Percentiles rank a stretch among this genome's conserved stretches.
These are phyloP conservation scores for Pestalotiopsis sp. DNA, from an alignment of 2,329 filamentous ascomycete genomes.

Conservation along the genomic window DNA sequence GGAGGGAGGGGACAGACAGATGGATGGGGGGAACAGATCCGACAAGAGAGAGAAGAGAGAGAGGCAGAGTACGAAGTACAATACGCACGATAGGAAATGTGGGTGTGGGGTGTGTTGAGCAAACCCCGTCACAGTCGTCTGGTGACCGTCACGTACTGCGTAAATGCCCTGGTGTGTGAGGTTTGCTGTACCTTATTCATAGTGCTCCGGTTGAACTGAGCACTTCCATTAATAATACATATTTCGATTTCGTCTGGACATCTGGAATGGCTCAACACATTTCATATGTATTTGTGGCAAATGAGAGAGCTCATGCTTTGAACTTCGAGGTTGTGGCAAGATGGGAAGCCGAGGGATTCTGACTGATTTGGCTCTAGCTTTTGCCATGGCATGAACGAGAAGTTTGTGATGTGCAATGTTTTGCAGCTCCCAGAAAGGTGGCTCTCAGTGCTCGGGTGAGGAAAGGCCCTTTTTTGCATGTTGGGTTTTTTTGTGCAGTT, in stretches of 20 bases:
- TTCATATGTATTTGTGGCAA: too few species aligned
- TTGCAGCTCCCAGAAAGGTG: not conserved
- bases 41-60: slow-evolving; percentile 20
- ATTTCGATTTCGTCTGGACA: too few species aligned
- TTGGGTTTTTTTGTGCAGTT: not conserved
- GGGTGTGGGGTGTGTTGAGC: slow-evolving; percentile 14
- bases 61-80: slow-evolving; percentile 12
- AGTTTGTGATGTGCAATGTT: not conserved
- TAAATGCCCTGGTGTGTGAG: not conserved
- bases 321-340: not conserved
- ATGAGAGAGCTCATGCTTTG: not conserved
- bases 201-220: not conserved
- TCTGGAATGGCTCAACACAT: too few species aligned
- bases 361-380: not conserved
- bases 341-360: not conserved
- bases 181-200: not conserved
- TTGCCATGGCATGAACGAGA: not conserved
- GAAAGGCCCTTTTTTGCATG: not conserved
- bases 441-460: not conserved
- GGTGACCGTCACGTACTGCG: not conserved
- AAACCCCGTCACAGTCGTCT: slow-evolving; percentile 12
- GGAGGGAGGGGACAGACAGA: slow-evolving; percentile 16
- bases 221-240: not conserved
- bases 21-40: slow-evolving; percentile 15
- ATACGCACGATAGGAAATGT: not conserved